Evolutionary conservation across 2,329 filamentous ascomycete genomes (phyloP), one percentile per base, ranked within the genome.

Genomic region (Verticillium isaacii): DNA sequence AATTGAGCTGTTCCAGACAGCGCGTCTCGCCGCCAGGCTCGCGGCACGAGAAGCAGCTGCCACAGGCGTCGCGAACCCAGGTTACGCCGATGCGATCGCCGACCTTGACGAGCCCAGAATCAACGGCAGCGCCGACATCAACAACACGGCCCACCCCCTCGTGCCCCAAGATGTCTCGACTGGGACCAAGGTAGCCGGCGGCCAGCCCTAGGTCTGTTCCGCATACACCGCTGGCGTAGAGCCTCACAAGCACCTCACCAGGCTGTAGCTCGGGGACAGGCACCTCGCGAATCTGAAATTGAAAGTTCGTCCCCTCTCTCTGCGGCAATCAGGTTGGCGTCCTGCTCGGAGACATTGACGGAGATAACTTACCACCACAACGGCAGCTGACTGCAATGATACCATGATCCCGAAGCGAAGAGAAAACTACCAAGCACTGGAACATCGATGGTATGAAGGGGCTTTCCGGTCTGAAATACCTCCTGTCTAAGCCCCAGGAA

Each of bases 111-210:
- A 67, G 55, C 1, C 62, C 23, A 0, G 65, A 7, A n/a, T 36
- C 34, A 3, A 77, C 69, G 37, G 72, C 69, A 34, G 70, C 68
- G 1, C 79, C 79, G 1, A 80, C 63, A 29, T 65, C 68, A 4
- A 69, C 73, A 17, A 80, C 69, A 12, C 68, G 69, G 1, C 79
- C 79, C 1, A 80, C 75, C 8, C 78, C 79, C 63, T 82, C 79
- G 57, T 81, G 79, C 4, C 79, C 79, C 0, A 78, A 69, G 1
- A 78, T 71, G 29, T 71, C 63, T 5, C 69, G 66, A 0, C 70
- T 69, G 0, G 74, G 73, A 0, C 76, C 75, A 55, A 78, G 65
- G 29, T 76, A 68, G 12, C 77, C 76, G 0, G 70, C 60, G 0
- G 76, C 77, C 58, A 79, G 71, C 17, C 68, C 69, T 17, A 74